Evolutionary conservation across 2,329 filamentous ascomycete species (phyloP).

Genomic region (Rutstroemia sp.): DNA sequence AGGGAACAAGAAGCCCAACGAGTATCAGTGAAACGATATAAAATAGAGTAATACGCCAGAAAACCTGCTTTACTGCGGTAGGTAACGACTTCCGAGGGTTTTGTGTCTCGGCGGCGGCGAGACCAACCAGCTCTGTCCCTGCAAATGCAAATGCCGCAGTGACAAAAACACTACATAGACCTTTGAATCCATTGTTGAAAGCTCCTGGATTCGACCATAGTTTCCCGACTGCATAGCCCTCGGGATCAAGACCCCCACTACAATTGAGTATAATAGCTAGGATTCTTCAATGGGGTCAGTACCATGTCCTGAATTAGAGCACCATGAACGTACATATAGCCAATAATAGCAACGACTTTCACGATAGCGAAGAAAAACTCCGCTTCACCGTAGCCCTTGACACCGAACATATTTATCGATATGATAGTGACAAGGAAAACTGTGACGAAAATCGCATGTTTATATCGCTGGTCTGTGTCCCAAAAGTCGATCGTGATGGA

Average conservation of each 20-base stretch:
- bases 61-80: conserved; percentile 44
- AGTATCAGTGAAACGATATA: conserved; percentile 45
- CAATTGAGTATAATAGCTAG: conserved; percentile 81
- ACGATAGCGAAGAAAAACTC: conserved; percentile 83
- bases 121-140: conserved; percentile 45
- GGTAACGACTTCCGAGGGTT: conserved; percentile 43
- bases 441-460: conserved; percentile 70
- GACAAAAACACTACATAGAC: conserved; percentile 44
- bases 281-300: conserved; percentile 43
- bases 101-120: conserved; percentile 43
- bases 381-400: conserved; percentile 82
- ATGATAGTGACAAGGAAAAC: conserved; percentile 74
- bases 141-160: conserved; percentile 44
- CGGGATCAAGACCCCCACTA: conserved; percentile 61
- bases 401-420: conserved; percentile 77
- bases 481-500: conserved; percentile 80
- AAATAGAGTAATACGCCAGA: conserved; percentile 47
- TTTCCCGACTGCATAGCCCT: conserved; percentile 69
- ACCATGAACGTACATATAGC: conserved; percentile 64
- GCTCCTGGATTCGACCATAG: conserved; percentile 79
- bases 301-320: not conserved
- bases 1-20: conserved; percentile 42
- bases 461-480: conserved; percentile 46
- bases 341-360: conserved; percentile 79
- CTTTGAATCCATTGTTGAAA: conserved; percentile 76